A percentile compares a stretch with the other conserved stretches of the same genome.
Evolutionary conservation across 2,329 filamentous ascomycete species (phyloP).

Genomic region (Alternaria postmessia): DNA sequence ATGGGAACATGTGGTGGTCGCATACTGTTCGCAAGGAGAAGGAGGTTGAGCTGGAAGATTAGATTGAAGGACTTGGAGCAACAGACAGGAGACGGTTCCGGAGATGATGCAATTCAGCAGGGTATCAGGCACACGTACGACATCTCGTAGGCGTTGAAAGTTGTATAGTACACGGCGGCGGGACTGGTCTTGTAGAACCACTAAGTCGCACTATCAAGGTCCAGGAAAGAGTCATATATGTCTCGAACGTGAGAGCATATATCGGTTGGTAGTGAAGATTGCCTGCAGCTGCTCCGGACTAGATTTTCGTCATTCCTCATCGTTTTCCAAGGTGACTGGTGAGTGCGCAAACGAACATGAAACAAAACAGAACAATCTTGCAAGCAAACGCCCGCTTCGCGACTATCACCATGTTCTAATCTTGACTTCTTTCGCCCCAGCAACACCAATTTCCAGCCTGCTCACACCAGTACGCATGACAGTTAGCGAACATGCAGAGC

Average conservation of each 20-base stretch:
- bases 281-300: neutral
- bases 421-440: neutral
- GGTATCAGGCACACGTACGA: too few species aligned
- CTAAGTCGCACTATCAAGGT: neutral
- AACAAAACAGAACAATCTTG: neutral
- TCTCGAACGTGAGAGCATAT: neutral
- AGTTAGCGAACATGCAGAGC: neutral
- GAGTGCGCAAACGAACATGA: slow-evolving; percentile 1
- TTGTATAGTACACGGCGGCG: neutral
- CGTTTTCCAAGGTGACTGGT: neutral
- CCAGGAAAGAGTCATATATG: neutral
- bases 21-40: too few species aligned
- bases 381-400: neutral
- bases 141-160: too few species aligned
- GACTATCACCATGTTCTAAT: neutral
- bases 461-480: neutral
- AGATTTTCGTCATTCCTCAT: neutral
- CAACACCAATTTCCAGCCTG: neutral
- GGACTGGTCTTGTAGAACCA: neutral
- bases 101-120: neutral
- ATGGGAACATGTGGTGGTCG: neutral
- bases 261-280: neutral
- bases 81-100: neutral
- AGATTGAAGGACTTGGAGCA: neutral
- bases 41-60: neutral